Evolutionary conservation across 2,329 filamentous ascomycete species (phyloP).

Genomic region (Penicillium crustosum): DNA sequence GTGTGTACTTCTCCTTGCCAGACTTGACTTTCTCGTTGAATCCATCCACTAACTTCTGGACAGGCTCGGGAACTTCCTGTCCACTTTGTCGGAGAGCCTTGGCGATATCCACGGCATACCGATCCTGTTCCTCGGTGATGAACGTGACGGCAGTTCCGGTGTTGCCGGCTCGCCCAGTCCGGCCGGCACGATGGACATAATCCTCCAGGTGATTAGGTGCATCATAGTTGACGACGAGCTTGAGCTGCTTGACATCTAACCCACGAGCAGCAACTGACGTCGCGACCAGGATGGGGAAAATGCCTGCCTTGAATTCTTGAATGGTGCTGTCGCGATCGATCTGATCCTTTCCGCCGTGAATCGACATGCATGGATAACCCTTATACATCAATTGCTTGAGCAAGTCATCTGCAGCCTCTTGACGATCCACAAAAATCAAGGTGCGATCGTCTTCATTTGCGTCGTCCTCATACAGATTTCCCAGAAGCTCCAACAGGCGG

Average conservation of each 20-base stretch:
- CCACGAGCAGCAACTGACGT: constrained; percentile 95
- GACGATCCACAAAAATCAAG: constrained; percentile 87
- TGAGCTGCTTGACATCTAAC: constrained; percentile 92
- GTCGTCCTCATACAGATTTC: constrained; percentile 70
- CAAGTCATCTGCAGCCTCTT: constrained; percentile 82
- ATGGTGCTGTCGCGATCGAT: constrained; percentile 91
- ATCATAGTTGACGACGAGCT: constrained; percentile 94
- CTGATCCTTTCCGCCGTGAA: constrained; percentile 92
- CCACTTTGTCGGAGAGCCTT: constrained; percentile 92
- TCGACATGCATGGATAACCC: constrained; percentile 87
- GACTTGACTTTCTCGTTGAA: constrained; percentile 90
- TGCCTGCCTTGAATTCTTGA: constrained; percentile 87
- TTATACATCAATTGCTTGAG: constrained; percentile 77
- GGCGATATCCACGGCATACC: constrained; percentile 81
- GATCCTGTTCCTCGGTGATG: constrained; percentile 86
- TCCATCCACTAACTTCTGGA: constrained; percentile 61
- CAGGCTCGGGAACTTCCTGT: constrained; percentile 71
- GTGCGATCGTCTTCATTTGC: constrained; percentile 86
- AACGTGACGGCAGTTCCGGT: constrained; percentile 95
- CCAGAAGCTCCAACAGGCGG: constrained; percentile 80
- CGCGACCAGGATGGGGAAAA: constrained; percentile 85
- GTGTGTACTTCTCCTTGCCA: constrained; percentile 77
- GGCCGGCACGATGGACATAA: constrained; percentile 90
- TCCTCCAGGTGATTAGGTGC: constrained; percentile 93
- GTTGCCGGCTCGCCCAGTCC: constrained; percentile 91